phyloP scores from a whole-genome alignment of 306 rosid genomes.

The Castanea crenata region DNA sequence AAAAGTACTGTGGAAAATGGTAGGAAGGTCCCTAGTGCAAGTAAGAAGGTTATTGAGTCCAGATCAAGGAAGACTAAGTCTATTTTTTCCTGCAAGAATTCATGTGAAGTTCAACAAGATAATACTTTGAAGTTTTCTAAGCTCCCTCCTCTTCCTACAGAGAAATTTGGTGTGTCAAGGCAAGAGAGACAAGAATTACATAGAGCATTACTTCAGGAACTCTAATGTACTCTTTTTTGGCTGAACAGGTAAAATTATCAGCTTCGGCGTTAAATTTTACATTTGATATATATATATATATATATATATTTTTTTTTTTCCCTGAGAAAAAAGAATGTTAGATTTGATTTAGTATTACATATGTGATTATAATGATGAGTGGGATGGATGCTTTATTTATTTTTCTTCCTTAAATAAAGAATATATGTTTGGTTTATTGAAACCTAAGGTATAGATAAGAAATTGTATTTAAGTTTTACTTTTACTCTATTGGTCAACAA shows the following conservation, averaged over 20 bases:
- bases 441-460: too few relatives aligned
- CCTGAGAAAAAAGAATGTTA: too few relatives aligned
- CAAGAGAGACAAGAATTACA: slow-evolving; percentile 23
- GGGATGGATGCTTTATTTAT: too few relatives aligned
- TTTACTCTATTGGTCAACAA: too few relatives aligned
- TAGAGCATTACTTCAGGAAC: slow-evolving; percentile 17
- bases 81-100: slow-evolving; percentile 57
- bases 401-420: too few relatives aligned
- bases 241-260: neutral
- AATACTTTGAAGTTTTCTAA: slow-evolving; percentile 39
- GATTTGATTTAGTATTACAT: too few relatives aligned
- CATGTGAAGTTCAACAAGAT: slow-evolving; percentile 45
- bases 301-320: neutral
- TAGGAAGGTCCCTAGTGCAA: slow-evolving; percentile 2
- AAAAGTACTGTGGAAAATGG: slow-evolving; percentile 33
- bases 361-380: too few relatives aligned
- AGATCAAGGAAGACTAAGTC: slow-evolving; percentile 34
- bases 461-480: too few relatives aligned
- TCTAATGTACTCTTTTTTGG: too few relatives aligned
- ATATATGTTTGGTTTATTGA: too few relatives aligned
- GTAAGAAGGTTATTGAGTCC: slow-evolving; percentile 36
- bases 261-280: neutral
- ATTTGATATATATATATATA: neutral
- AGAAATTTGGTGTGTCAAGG: slow-evolving; percentile 17
- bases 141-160: slow-evolving; percentile 48